phyloP scores from a whole-genome alignment of 2,329 filamentous ascomycete genomes.

The Pseudocercospora fijiensis region DNA sequence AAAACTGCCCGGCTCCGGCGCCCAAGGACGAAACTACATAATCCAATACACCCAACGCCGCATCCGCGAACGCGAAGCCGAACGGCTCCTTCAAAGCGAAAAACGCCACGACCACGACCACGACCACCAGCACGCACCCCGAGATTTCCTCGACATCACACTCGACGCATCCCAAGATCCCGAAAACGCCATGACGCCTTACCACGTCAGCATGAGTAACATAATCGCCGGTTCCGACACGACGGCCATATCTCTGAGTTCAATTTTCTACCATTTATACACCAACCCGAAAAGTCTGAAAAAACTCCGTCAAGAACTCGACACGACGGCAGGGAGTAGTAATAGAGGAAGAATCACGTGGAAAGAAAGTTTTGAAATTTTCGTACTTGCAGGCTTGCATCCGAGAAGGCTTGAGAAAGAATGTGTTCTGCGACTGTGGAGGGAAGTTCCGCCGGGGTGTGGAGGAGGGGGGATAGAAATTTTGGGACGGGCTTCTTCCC shows the following conservation, averaged over 20 bases:
- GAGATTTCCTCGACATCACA: slow-evolving; percentile 25
- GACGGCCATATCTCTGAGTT: slow-evolving; percentile 38
- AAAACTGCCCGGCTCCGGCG: slow-evolving; percentile 19
- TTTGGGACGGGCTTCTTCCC: slow-evolving; percentile 45
- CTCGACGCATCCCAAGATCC: slow-evolving; percentile 24
- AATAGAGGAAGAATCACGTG: no score
- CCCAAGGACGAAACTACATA: slow-evolving; percentile 18
- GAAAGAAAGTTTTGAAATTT: slow-evolving; percentile 38
- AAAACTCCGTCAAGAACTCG: slow-evolving; percentile 29
- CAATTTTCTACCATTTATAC: slow-evolving; percentile 37
- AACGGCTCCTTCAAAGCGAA: slow-evolving; percentile 12
- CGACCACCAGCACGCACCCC: no score
- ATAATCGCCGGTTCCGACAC: slow-evolving; percentile 38
- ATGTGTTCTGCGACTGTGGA: slow-evolving; percentile 26
- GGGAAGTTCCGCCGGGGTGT: slow-evolving; percentile 21
- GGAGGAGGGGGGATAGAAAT: slow-evolving; percentile 23
- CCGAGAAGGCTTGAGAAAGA: slow-evolving; percentile 31
- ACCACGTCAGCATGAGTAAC: slow-evolving; percentile 25
- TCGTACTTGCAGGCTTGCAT: slow-evolving; percentile 44
- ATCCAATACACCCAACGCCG: slow-evolving; percentile 17
- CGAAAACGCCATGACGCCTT: slow-evolving; percentile 24
- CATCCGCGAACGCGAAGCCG: slow-evolving; percentile 13
- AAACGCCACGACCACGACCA: no score
- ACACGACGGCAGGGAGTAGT: no score
- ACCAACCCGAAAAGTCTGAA: slow-evolving; percentile 30